Percentiles rank a stretch among this genome's conserved stretches.
Conservation (phyloP, 495 filamentous ascomycete species). For the Aeminium ludgeri region DNA sequence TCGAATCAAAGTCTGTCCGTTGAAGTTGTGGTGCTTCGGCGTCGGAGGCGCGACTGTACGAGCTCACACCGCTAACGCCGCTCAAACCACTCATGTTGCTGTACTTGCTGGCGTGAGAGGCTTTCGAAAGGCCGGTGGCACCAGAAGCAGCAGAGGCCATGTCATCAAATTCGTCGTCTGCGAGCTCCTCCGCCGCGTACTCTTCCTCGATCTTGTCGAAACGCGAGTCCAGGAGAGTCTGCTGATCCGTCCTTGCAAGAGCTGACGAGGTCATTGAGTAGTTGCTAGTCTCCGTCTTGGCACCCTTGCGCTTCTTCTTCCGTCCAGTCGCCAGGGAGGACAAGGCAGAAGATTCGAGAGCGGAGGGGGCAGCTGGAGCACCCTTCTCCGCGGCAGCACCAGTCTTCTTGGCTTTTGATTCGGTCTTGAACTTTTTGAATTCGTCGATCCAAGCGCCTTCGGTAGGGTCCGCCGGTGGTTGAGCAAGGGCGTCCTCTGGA, state of each 20-base stretch:
- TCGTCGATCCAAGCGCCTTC: slow-evolving; percentile 68
- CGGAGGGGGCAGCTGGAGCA: slow-evolving; percentile 30
- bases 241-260: slow-evolving; percentile 73
- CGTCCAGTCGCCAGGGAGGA: slow-evolving; percentile 43
- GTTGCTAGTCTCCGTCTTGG: slow-evolving; percentile 68
- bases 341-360: slow-evolving; percentile 59
- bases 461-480: slow-evolving; percentile 23
- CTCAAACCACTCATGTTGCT: slow-evolving; percentile 29
- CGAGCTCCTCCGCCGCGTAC: slow-evolving; percentile 51
- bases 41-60: slow-evolving; percentile 12
- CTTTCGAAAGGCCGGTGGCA: slow-evolving; percentile 35
- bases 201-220: slow-evolving; percentile 75
- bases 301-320: slow-evolving; percentile 79
- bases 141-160: slow-evolving; percentile 37
- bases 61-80: slow-evolving; percentile 24
- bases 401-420: slow-evolving; percentile 42
- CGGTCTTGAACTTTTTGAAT: slow-evolving; percentile 66
- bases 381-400: slow-evolving; percentile 22
- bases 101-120: slow-evolving; percentile 14
- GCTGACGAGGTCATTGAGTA: slow-evolving; percentile 98
- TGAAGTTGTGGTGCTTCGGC: slow-evolving; percentile 30
- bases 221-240: slow-evolving; percentile 66
- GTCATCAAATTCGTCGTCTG: slow-evolving; percentile 34
- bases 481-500: slow-evolving; percentile 15
- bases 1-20: slow-evolving; percentile 60